phyloP scores from a whole-genome alignment of 306 rosid genomes.

The Prunus persica region Prunus_persica_NCBIv2 NC_034013.1:17790501-17791000 shows the following conservation, averaged over 20 bases:
- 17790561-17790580: neutral
- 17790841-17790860: neutral
- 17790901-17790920: no score
- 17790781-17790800: neutral
- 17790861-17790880: no score
- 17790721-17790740: neutral
- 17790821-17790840: neutral
- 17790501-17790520: slow-evolving; percentile 10
- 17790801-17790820: neutral
- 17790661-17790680: neutral
- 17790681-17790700: neutral
- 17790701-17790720: no score
- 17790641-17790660: neutral
- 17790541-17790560: neutral
- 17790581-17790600: neutral
- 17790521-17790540: neutral
- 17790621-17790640: neutral
- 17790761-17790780: neutral
- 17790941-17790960: no score
- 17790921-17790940: no score
- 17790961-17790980: no score
- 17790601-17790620: neutral
- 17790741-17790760: neutral
- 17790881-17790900: no score
- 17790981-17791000: slow-evolving; percentile 1